phyloP scores from a whole-genome alignment of 441 rosid genomes.

The Metrosideros polymorpha region DNA sequence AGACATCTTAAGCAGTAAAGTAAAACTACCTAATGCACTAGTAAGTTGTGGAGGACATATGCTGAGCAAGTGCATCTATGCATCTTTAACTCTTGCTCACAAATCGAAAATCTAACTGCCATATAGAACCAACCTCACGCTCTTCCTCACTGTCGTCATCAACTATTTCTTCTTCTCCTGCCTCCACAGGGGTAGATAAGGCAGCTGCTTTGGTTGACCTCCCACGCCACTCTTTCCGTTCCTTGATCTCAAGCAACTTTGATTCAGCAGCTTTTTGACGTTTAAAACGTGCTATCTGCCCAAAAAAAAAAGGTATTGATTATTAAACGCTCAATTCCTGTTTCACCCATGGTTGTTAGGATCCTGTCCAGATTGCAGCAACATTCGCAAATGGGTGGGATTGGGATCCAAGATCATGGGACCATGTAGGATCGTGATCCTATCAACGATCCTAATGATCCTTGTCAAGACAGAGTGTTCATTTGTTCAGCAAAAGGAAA shows the following conservation, averaged over 20 bases:
- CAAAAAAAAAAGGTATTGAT: not conserved
- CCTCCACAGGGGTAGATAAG: slow-evolving; percentile 72
- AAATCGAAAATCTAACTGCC: not conserved
- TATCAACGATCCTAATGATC: not conserved
- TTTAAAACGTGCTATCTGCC: slow-evolving; percentile 77
- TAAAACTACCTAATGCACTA: not conserved
- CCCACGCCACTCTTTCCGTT: slow-evolving; percentile 75
- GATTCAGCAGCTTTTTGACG: slow-evolving; percentile 79
- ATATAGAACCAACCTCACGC: slow-evolving; percentile 59
- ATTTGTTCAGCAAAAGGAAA: not conserved
- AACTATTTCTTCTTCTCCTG: slow-evolving; percentile 69
- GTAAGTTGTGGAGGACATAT: not conserved
- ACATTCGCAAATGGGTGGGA: not conserved
- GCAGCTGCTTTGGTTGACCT: slow-evolving; percentile 74
- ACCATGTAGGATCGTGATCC: not conserved
- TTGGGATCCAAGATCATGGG: not conserved
- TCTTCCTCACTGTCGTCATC: slow-evolving; percentile 97
- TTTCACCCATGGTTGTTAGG: not conserved
- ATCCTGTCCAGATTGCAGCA: not conserved
- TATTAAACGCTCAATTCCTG: not conserved
- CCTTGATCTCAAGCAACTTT: slow-evolving; percentile 72
- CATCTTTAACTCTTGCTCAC: not conserved
- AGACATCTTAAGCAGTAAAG: not conserved
- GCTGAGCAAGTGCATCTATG: not conserved
- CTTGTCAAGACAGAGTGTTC: not conserved